These are phyloP conservation scores for Fusarium sp. DNA, from an alignment of 2,329 filamentous ascomycete species.

Conservation along the genomic window DNA sequence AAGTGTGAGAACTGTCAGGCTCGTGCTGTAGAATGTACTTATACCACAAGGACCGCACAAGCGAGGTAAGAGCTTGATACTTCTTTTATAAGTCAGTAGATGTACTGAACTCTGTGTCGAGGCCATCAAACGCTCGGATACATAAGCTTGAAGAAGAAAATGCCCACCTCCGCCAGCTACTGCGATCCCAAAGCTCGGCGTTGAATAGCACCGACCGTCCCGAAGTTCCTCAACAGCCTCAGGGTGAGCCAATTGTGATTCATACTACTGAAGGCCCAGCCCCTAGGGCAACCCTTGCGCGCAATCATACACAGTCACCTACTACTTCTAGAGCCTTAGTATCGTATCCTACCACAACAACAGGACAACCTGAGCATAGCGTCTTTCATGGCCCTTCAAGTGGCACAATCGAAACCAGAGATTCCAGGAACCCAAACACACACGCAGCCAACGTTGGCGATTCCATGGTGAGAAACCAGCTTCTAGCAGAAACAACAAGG, in stretches of 20 bases:
- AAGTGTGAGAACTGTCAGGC: constrained; percentile 38
- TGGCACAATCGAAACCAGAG: constrained; percentile 11
- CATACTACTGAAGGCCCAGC: neutral
- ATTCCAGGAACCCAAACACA: rapidly evolving
- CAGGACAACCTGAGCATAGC: constrained; percentile 23
- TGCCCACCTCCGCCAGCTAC: constrained; percentile 53
- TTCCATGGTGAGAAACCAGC: constrained; percentile 18
- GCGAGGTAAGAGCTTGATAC: neutral
- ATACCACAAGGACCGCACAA: constrained; percentile 23
- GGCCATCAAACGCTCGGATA: constrained; percentile 51
- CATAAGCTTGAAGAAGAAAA: constrained; percentile 57
- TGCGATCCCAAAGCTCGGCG: constrained; percentile 11
- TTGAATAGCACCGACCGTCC: rapidly evolving
- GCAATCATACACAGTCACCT: neutral
- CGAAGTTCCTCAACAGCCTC: neutral
- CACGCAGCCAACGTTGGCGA: rapidly evolving
- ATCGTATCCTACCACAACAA: neutral
- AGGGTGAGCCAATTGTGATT: neutral
- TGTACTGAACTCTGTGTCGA: neutral
- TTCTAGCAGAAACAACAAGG: constrained; percentile 35
- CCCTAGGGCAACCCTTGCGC: neutral
- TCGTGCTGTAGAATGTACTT: constrained; percentile 24
- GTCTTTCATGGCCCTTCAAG: constrained; percentile 49
- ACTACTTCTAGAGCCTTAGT: rapidly evolving
- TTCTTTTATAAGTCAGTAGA: rapidly evolving